Conservation (phyloP, 257 asterid species). For the Solanum gandarillasii region DNA sequence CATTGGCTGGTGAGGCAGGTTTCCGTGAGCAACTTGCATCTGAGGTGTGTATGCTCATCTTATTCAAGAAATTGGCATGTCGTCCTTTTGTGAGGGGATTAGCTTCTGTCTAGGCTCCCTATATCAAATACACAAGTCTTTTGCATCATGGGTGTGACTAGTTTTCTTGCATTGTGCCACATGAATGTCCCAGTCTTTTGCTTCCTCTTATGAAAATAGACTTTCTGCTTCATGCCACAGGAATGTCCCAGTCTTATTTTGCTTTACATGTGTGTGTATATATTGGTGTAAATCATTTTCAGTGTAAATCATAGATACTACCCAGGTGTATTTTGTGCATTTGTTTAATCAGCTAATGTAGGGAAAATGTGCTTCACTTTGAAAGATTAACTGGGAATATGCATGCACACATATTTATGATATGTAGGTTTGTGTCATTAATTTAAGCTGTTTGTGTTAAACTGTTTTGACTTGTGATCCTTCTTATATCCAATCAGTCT, state of each 20-base stretch:
- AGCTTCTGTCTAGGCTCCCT: not conserved
- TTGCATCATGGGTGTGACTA: not conserved
- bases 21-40: constrained; percentile 33
- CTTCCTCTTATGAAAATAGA: not conserved
- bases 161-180: not conserved
- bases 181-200: not conserved
- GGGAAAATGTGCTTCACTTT: not conserved
- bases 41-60: constrained; percentile 33
- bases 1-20: constrained; percentile 31
- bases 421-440: not conserved
- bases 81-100: not conserved
- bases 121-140: not conserved
- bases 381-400: not conserved
- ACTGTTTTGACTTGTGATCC: not conserved
- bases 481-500: not conserved
- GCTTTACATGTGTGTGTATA: not conserved
- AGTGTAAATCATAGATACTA: not conserved
- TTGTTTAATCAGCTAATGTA: not conserved
- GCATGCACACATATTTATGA: not conserved
- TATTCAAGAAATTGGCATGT: not conserved
- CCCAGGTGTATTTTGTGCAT: not conserved
- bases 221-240: not conserved
- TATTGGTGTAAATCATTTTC: not conserved
- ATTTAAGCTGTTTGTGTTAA: not conserved
- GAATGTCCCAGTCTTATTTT: not conserved